Conservation (phyloP, 768 basidiomycete genomes). For the Lyophyllum decastes region DNA sequence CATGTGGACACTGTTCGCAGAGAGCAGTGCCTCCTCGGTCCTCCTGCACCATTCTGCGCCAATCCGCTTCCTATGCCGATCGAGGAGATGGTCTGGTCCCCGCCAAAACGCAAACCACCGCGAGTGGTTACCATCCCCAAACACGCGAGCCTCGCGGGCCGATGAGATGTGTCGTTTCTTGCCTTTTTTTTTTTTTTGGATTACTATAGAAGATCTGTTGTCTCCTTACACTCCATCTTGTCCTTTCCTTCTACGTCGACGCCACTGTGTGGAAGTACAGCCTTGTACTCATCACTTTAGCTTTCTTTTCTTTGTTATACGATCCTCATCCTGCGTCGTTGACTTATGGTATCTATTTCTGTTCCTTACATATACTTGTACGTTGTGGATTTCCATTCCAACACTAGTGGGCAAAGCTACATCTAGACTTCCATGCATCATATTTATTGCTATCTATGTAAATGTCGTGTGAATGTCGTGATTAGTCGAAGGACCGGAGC, state of each 20-base stretch:
- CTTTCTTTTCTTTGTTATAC: neutral
- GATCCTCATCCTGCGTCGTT: neutral
- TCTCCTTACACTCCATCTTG: neutral
- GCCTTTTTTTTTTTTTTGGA: neutral
- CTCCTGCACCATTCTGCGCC: conserved; percentile 29
- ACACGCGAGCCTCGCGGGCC: conserved; percentile 41
- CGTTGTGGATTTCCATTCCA: neutral
- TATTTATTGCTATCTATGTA: neutral
- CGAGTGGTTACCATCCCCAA: conserved; percentile 31
- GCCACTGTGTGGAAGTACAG: neutral
- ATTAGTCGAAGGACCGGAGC: neutral
- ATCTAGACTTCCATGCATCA: neutral
- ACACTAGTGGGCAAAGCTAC: neutral
- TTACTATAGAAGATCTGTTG: neutral
- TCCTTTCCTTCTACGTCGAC: neutral
- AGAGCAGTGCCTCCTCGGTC: neutral
- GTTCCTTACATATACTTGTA: neutral
- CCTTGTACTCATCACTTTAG: neutral
- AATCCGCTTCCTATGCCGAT: conserved; percentile 60
- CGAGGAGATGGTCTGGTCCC: conserved; percentile 45
- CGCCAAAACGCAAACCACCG: conserved; percentile 19
- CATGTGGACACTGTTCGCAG: neutral
- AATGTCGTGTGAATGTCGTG: neutral
- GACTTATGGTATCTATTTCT: conserved; percentile 5
- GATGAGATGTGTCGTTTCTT: conserved; percentile 24